Base-by-base conservation (phyloP, 1,284 basidiomycete species). In the Ustilago sp. region DNA sequence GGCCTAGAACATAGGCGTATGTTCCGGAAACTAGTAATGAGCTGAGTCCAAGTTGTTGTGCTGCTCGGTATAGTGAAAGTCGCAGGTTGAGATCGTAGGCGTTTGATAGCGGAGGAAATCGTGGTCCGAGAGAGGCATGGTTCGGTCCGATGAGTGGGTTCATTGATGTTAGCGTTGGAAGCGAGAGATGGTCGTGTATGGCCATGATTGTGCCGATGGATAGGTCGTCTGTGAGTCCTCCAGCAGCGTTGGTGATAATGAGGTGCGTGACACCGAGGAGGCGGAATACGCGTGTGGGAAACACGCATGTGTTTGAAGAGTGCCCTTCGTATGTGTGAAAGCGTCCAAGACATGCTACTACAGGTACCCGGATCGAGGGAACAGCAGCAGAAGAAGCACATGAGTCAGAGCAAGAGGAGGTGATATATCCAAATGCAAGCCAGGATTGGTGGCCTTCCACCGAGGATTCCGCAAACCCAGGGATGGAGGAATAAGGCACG, bases 261-360 rank as follows among this genome's bases (percentile, higher is more conserved):
- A 94, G 84, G 69, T 92, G 88, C 76, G 90, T 89, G 48, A 93
- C 89, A 4, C 93, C 93, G 34, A 94, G 87, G 64, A 88, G 88
- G 28, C 91, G 91, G 89, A 94, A 91, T 8, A 92, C 87, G 48
- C 93, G 89, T 57, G 94, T 90, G 9, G 93, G 93, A 81, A 92
- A 94, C 9, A 91, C 90, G 17, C 72, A 71, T 7, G 66, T 39
- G 8, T 63, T 86, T 32, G 93, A 87, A 23, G 88, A 85, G 80
- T 93, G 91, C 4, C 93, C 93, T 86, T 94, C 93, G 80, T 94
- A 94, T 4, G 91, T 89, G 85, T 94, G 93, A 77, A 94, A 93
- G 79, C 93, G 89, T 74, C 93, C 93, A 28, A 94, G 90, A 91
- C 94, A 94, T 2, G 91, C 93, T 2, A 94, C 92, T 2, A 93